Evolutionary conservation across 2,329 filamentous ascomycete species (phyloP), one percentile per base, ranked within the genome.

Genomic region (Fonsecaea erecta): DNA sequence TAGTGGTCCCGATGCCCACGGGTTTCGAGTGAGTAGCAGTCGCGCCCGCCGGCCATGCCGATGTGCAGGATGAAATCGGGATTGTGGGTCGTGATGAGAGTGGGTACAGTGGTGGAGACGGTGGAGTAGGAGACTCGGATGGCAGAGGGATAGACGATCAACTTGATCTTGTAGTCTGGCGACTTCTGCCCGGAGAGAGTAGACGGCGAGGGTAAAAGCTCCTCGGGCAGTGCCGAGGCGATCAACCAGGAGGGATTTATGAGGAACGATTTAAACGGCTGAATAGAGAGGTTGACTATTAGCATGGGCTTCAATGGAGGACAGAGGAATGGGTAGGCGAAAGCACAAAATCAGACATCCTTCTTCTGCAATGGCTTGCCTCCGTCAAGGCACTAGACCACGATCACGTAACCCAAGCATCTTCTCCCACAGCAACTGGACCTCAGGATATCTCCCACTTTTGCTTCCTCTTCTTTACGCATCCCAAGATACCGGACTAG

Each of bases 181-280:
- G 62, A 40, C 43, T 58, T 51, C 14, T 46, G 24, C n/a, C 40
- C 34, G 14, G 58, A 12, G 21, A 52, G 81, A 80, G 57, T 80
- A 71, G 67, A 80, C 71, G n/a, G 73, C 65, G 66, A 80, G 1
- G 87, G 85, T 18, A 61, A 63, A 4, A 93, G 84, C 70, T 85
- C 84, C 1, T 84, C 76, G 2, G 91, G 88, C n/a, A 96, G 85
- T 21, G 80, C 81, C 28, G 82, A 83, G 55, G 90, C 87, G 74
- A 96, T 93, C 74, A 93, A 85, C 84, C 87, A 93, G 2, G 92
- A 92, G 8, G 92, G 91, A 74, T 96, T 96, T 65, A 88, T 80
- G 30, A 88, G 86, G 73, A 88, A 88, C 52, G 88, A 82, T 71
- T 89, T 88, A 77, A 96, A 96, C 1, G 92, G 89, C 91, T 94